phyloP scores from a whole-genome alignment of 1,284 basidiomycete genomes.

The Phenoliferia sp. region DNA sequence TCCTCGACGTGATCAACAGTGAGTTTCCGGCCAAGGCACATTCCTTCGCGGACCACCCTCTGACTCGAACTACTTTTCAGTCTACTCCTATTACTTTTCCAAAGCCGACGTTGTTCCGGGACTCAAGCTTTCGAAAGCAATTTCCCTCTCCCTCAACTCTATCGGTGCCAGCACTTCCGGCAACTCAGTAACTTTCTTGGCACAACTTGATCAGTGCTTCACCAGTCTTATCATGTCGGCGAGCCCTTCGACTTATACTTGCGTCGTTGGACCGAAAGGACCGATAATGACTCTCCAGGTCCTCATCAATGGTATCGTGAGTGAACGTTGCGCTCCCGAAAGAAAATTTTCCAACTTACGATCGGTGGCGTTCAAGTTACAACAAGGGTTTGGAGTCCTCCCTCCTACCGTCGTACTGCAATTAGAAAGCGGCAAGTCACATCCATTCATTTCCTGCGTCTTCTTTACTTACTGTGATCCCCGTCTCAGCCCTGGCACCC shows the following conservation, averaged over 20 bases:
- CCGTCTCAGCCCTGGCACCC: constrained; percentile 10
- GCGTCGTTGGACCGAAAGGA: constrained; percentile 3
- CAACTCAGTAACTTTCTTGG: constrained; percentile 13
- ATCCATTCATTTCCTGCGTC: neutral
- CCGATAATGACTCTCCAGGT: constrained; percentile 12
- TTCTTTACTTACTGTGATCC: neutral
- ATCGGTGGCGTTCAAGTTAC: neutral
- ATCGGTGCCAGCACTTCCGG: constrained; percentile 17
- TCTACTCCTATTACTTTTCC: constrained; percentile 17
- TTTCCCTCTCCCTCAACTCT: constrained; percentile 14
- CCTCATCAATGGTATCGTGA: constrained; percentile 12
- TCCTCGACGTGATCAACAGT: constrained; percentile 21
- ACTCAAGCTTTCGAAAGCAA: constrained; percentile 3
- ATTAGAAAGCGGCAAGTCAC: constrained; percentile 6
- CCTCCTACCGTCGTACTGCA: constrained; percentile 18
- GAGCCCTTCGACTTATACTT: neutral
- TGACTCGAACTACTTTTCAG: neutral
- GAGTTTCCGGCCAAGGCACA: neutral
- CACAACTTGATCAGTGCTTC: constrained; percentile 19
- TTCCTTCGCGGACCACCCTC: neutral
- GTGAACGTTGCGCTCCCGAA: neutral
- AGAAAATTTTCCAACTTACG: neutral
- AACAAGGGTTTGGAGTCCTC: constrained; percentile 26
- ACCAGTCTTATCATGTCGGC: constrained; percentile 13
- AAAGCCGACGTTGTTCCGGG: constrained; percentile 3